Evolutionary conservation across 2,329 filamentous ascomycete genomes (phyloP), one percentile per base, ranked within the genome.

Genomic region (Zymoseptoria passerinii): DNA sequence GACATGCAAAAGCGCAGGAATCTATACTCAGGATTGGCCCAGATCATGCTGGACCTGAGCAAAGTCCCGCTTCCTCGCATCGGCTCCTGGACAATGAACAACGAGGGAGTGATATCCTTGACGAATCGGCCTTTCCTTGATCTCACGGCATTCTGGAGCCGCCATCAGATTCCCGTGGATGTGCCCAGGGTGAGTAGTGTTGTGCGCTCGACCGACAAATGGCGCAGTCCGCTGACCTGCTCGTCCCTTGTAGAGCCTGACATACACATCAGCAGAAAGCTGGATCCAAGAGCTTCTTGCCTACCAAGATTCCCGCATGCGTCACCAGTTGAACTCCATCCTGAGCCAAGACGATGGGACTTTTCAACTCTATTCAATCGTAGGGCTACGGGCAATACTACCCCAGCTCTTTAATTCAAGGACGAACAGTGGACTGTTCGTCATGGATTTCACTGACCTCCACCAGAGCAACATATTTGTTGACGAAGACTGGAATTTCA

Each of bases 381-480:
- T 52, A 13, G 52, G 50, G n/a, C 53, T 61, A 19, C 29, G 59
- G 48, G 48, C 50, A 9, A 52, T 57, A 7, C 35, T 61, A n/a
- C 53, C 56, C 27, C 23, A 57, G 19, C 40, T 54, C 27, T 52
- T 18, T 35, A 49, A 18, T 10, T 13, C 48, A 20, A 16, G 18
- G 13, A 19, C 23, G n/a, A 29, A 52, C 51, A 27, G 52, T 35
- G 52, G 52, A 19, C 54, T 35, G 8, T 65, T 65, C 48, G 40
- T 64, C 20, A 35, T 64, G 28, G 54, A 28, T 4, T 52, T 77
- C 8, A 76, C 73, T 20, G 75, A 78, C 59, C 59, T 77, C 19
- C 74, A 76, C 50, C 64, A 67, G 52, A 73, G 73, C 57, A 77
- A 78, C 56, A 70, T 73, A 48, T 72, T 67, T 48, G 66, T 74